Base-by-base conservation (phyloP, 805 yeast genomes). In the Wickerhamomyces ciferrii region DNA sequence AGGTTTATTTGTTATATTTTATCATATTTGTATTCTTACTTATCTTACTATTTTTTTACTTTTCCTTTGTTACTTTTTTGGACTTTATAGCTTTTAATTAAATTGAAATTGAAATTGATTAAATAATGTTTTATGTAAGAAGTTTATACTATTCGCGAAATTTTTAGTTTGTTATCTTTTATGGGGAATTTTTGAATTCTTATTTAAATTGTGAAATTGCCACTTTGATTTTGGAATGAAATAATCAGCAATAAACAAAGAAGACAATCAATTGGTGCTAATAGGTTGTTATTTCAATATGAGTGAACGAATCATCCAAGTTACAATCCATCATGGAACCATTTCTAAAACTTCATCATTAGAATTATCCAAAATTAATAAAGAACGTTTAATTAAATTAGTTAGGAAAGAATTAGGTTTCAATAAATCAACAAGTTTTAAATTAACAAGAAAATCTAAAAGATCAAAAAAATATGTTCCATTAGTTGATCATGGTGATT, bases 401-500 rank as follows among this genome's bases (percentile, higher is more conserved):
- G 32, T 39, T 19, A 17, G 24, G 8, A 32, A 36, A 31, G 39
- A 21, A 23, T 18, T 36, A 13, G 41, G 20, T 5, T 36, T 36
- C 20, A 8, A 24, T 14, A 23, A 29, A 6, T 39, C 29, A 9
- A n/a, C 35, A 20, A 24, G 35, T 5, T 39, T 47, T 25, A 43
- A 20, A 13, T 21, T 55, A n/a, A 53, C 46, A 27, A 67, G 84
- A 50, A 75, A 71, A 50, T 74, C 80, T n/a, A 76, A 73, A 59
- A 76, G 71, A 52, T 62, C 63, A 36, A 67, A 65, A 37, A 54
- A 59, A 10, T 77, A 66, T 50, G 72, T 76, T 13, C 48, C 60
- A 4, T 66, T 79, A 49, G 70, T 62, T 17, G 44, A 65, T 4
- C 51, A 38, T 4, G 62, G 63, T 4, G 82, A 77, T 48, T 78